Evolutionary conservation across 441 rosid genomes (phyloP).

Genomic region (Melastoma candidum): DNA sequence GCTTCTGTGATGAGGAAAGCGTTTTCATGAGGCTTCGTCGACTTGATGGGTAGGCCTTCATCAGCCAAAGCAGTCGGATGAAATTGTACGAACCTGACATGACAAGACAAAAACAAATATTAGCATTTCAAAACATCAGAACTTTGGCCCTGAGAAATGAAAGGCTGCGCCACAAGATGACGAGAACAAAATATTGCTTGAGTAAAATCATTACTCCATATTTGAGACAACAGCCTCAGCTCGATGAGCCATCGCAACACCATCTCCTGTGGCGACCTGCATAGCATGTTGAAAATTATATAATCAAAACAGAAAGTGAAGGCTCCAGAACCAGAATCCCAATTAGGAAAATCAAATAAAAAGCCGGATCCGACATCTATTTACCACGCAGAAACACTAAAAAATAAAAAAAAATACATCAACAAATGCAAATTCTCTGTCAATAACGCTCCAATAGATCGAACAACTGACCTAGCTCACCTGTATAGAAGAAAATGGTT

Average conservation of each 20-base stretch:
- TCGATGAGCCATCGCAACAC: conserved; percentile 94
- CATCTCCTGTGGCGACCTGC: conserved; percentile 98
- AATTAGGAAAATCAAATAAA: too few relatives aligned
- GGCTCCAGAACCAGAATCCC: background rate
- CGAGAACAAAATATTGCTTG: background rate
- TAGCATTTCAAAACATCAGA: too few relatives aligned
- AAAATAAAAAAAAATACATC: too few relatives aligned
- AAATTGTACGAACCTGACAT: conserved; percentile 84
- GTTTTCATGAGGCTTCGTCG: conserved; percentile 50
- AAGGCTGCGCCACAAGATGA: too few relatives aligned
- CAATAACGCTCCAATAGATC: too few relatives aligned
- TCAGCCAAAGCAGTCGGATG: conserved; percentile 98
- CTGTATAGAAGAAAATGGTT: too few relatives aligned
- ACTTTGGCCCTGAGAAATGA: too few relatives aligned
- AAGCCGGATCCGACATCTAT: too few relatives aligned
- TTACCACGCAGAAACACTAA: too few relatives aligned
- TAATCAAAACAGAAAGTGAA: background rate
- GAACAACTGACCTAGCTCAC: too few relatives aligned
- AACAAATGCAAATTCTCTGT: too few relatives aligned
- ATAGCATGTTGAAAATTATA: conserved; percentile 8
- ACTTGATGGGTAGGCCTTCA: conserved; percentile 79
- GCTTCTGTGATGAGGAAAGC: conserved; percentile 94
- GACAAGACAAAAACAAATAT: background rate
- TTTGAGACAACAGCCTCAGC: conserved; percentile 94
- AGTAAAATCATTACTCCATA: conserved; percentile 73